Conservation (phyloP, 2,329 filamentous ascomycete genomes). For the Phialophora macrospora region DNA sequence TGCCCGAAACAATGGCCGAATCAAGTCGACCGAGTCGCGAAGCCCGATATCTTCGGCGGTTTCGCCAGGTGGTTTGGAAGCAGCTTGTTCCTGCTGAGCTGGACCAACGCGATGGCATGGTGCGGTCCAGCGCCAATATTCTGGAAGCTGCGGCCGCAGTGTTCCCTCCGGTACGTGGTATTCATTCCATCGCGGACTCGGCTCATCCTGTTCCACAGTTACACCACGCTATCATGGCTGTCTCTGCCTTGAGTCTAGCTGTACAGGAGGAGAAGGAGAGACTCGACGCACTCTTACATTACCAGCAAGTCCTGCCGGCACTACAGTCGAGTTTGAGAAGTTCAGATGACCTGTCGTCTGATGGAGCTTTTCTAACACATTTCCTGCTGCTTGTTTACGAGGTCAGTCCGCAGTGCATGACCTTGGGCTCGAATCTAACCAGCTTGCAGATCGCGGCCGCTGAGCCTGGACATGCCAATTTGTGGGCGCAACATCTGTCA, state of each 20-base stretch:
- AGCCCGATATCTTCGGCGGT: slow-evolving; percentile 46
- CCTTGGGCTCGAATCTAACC: slow-evolving; percentile 6
- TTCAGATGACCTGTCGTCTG: slow-evolving; percentile 58
- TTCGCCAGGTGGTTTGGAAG: slow-evolving; percentile 50
- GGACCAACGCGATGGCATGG: slow-evolving; percentile 36
- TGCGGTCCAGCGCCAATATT: slow-evolving; percentile 47
- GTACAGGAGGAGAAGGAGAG: slow-evolving; percentile 53
- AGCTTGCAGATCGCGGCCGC: slow-evolving; percentile 52
- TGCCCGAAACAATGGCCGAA: slow-evolving; percentile 22
- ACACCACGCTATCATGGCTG: slow-evolving; percentile 62
- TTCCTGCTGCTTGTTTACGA: slow-evolving; percentile 64
- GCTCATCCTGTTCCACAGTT: slow-evolving; percentile 47
- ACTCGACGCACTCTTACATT: slow-evolving; percentile 59
- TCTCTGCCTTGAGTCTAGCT: slow-evolving; percentile 60
- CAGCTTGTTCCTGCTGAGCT: slow-evolving; percentile 46
- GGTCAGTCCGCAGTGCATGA: slow-evolving; percentile 43
- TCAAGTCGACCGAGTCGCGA: slow-evolving; percentile 39
- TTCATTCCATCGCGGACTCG: background rate
- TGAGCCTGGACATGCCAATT: slow-evolving; percentile 52
- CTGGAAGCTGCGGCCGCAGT: slow-evolving; percentile 54
- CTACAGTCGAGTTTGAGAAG: slow-evolving; percentile 53
- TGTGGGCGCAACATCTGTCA: slow-evolving; percentile 61
- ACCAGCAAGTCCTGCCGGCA: slow-evolving; percentile 58
- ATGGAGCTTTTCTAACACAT: slow-evolving; percentile 62
- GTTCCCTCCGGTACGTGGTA: slow-evolving; percentile 57